Percentiles rank a stretch among this genome's conserved stretches.
These are phyloP conservation scores for Colletotrichum lupini DNA, from an alignment of 2,329 filamentous ascomycete species.

Conservation along the genomic window DNA sequence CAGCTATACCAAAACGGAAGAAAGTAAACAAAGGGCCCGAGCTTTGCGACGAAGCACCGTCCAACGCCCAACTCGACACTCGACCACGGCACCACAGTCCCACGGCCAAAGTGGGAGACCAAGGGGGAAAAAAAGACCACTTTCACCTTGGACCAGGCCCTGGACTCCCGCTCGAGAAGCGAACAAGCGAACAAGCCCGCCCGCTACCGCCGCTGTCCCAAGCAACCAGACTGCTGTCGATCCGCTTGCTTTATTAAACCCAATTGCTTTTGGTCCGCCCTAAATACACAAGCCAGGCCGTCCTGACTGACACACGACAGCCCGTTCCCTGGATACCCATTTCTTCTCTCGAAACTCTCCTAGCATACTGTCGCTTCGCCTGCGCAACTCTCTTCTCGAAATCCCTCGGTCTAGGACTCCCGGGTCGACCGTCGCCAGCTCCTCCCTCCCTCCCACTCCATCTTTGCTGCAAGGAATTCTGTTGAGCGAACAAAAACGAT, in stretches of 20 bases:
- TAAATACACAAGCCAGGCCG: conserved; percentile 34
- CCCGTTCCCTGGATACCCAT: conserved; percentile 33
- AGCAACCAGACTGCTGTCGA: conserved; percentile 33
- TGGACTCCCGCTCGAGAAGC: conserved; percentile 23
- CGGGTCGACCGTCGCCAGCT: conserved; percentile 27
- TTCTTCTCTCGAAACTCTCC: conserved; percentile 35
- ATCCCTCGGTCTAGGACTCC: conserved; percentile 33
- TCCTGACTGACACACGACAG: conserved; percentile 35
- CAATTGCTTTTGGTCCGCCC: conserved; percentile 29
- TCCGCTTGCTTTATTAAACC: conserved; percentile 31
- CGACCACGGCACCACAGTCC: not conserved
- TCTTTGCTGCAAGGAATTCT: conserved; percentile 15
- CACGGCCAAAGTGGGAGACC: not conserved
- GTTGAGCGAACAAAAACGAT: conserved; percentile 12
- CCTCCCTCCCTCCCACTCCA: conserved; percentile 30
- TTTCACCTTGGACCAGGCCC: conserved; percentile 21
- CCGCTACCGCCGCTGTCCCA: conserved; percentile 29
- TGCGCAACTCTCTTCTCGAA: conserved; percentile 19
- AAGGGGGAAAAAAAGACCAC: not conserved
- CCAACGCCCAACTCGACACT: conserved; percentile 39
- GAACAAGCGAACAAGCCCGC: conserved; percentile 6
- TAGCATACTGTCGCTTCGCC: conserved; percentile 12
- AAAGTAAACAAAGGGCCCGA: conserved; percentile 55
- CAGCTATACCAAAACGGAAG: conserved; percentile 51
- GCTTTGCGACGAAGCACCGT: conserved; percentile 39